Conservation (phyloP, 805 yeast species). For the Lipomyces kockii region DNA sequence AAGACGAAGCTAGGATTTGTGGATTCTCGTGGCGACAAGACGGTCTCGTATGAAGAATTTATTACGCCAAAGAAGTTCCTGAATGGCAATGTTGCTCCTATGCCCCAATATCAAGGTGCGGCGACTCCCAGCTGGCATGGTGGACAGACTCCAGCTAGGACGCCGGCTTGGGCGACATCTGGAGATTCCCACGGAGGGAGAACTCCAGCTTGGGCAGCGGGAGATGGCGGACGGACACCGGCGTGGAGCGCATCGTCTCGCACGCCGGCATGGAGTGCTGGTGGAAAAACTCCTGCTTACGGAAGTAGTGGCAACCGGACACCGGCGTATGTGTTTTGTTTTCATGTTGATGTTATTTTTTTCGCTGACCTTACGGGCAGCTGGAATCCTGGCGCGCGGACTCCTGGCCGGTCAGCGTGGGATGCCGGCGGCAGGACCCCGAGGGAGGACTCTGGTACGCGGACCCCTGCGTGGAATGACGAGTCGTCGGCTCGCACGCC, state of each 20-base stretch:
- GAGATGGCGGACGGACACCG: slow-evolving; percentile 49
- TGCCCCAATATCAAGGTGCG: slow-evolving; percentile 44
- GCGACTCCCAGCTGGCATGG: slow-evolving; percentile 28
- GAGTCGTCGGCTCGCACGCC: slow-evolving; percentile 41
- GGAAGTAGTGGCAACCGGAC: slow-evolving; percentile 23
- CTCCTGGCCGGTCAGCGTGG: slow-evolving; percentile 50
- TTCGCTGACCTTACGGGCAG: slow-evolving; percentile 20
- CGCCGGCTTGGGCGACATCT: slow-evolving; percentile 45
- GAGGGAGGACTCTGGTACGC: slow-evolving; percentile 51
- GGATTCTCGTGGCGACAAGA: slow-evolving; percentile 56
- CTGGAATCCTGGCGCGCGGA: slow-evolving; percentile 50
- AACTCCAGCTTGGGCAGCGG: slow-evolving; percentile 55
- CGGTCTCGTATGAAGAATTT: slow-evolving; percentile 78
- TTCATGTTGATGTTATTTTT: neutral
- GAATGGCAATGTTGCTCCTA: slow-evolving; percentile 35
- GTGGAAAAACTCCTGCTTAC: slow-evolving; percentile 41
- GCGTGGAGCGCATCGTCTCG: slow-evolving; percentile 47
- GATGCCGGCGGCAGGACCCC: slow-evolving; percentile 37
- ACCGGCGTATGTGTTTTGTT: slow-evolving; percentile 22
- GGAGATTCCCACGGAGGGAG: slow-evolving; percentile 47
- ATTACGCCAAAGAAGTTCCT: slow-evolving; percentile 52
- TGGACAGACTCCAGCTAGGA: slow-evolving; percentile 30
- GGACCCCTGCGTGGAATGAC: slow-evolving; percentile 42
- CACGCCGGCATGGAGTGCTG: slow-evolving; percentile 53
- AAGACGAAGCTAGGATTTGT: slow-evolving; percentile 78